Conservation (phyloP, 108 stramenopile genomes). For the Fragilariopsis cylindrus region DNA sequence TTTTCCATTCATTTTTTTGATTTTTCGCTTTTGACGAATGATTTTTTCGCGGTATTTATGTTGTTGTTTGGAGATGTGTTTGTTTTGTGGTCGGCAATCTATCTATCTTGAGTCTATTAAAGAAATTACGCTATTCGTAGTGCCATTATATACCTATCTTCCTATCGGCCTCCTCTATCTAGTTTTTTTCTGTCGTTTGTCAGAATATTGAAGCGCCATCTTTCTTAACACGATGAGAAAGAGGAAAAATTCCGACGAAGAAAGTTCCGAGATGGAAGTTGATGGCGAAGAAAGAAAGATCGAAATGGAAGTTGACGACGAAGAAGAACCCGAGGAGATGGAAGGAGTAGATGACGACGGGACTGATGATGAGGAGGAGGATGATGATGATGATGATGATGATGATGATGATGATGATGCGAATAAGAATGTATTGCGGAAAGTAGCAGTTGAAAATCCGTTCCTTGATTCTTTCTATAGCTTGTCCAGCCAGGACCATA, state of each 20-base stretch:
- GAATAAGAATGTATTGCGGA: neutral
- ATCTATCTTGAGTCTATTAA: no score
- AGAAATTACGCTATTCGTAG: no score
- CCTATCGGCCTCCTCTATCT: no score
- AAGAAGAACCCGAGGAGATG: conserved; percentile 18
- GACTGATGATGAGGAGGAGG: conserved; percentile 21
- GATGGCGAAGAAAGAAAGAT: conserved; percentile 35
- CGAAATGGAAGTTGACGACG: conserved; percentile 29
- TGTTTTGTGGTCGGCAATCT: no score
- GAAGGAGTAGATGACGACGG: conserved; percentile 19
- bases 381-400: conserved; percentile 25
- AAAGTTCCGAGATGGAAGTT: conserved; percentile 34
- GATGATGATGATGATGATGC: conserved; percentile 21
- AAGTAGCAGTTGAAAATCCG: conserved; percentile 32
- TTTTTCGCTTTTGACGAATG: no score
- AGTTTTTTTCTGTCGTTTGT: no score
- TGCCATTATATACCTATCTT: no score
- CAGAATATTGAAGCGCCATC: neutral
- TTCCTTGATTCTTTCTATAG: conserved; percentile 84
- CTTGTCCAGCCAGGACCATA: conserved; percentile 55
- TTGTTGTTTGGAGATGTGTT: no score
- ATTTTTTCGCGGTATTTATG: no score
- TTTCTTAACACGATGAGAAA: conserved; percentile 28
- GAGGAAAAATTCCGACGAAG: conserved; percentile 20
- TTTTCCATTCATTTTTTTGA: no score